A percentile compares a stretch with the other conserved stretches of the same genome.
These are phyloP conservation scores for Westerdykella sp. DNA, from an alignment of 2,329 filamentous ascomycete genomes.

Conservation along the genomic window DNA sequence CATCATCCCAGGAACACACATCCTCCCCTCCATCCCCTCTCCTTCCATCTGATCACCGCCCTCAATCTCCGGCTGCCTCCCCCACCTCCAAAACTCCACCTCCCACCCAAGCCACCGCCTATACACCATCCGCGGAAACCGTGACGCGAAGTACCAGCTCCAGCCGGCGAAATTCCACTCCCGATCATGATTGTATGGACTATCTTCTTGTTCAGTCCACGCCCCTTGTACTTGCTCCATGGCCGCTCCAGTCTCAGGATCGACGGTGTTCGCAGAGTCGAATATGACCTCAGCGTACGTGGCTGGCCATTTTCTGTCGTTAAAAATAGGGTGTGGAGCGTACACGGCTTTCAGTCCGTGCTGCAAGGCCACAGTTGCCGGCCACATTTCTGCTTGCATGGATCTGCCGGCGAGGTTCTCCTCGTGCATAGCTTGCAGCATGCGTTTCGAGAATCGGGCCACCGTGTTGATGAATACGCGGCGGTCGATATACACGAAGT, in stretches of 20 bases:
- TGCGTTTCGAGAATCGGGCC: slow-evolving; percentile 70
- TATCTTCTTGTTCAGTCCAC: slow-evolving; percentile 41
- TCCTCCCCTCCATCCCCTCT: slow-evolving; percentile 58
- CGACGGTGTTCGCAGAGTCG: slow-evolving; percentile 50
- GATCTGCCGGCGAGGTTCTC: slow-evolving; percentile 84
- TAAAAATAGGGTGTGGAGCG: slow-evolving; percentile 80
- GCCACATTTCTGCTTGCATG: slow-evolving; percentile 97
- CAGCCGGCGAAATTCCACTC: slow-evolving; percentile 85
- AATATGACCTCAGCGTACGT: slow-evolving; percentile 71
- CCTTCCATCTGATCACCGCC: slow-evolving; percentile 36
- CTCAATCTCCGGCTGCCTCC: slow-evolving; percentile 62
- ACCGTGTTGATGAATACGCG: slow-evolving; percentile 86
- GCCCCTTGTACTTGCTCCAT: slow-evolving; percentile 55
- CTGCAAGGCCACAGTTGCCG: slow-evolving; percentile 76
- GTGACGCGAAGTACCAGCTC: slow-evolving; percentile 87
- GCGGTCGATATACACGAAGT: slow-evolving; percentile 52
- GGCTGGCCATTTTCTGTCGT: slow-evolving; percentile 80
- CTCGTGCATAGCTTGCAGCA: slow-evolving; percentile 81
- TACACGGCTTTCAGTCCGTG: slow-evolving; percentile 92
- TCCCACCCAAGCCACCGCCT: slow-evolving; percentile 77
- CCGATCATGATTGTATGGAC: slow-evolving; percentile 53
- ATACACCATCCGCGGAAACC: slow-evolving; percentile 76
- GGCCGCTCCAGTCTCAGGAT: slow-evolving; percentile 34
- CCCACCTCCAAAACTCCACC: slow-evolving; percentile 72
- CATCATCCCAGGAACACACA: slow-evolving; percentile 87